Conservation (phyloP, 495 filamentous ascomycete species). For the Aspergillus ellipticus region DNA sequence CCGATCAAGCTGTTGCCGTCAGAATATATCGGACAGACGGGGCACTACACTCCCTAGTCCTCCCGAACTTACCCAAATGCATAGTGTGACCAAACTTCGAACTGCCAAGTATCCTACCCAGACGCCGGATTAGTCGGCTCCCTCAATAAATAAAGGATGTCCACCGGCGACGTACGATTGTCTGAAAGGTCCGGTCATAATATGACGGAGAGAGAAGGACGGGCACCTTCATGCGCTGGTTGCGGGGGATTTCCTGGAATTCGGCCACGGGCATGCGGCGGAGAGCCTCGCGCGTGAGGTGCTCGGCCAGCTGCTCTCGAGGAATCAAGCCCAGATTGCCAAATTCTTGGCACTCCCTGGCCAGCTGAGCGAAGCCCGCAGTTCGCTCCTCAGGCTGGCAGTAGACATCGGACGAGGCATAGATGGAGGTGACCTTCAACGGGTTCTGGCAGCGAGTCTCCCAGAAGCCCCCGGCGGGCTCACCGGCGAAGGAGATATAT, state of each 20-base stretch:
- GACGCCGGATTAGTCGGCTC: background rate
- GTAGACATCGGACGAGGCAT: conserved; percentile 33
- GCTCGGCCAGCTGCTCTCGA: conserved; percentile 27
- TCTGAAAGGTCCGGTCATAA: conserved; percentile 30
- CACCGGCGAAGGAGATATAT: conserved; percentile 35
- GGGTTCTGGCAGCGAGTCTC: conserved; percentile 33
- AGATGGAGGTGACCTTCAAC: conserved; percentile 35
- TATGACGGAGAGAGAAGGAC: conserved; percentile 30
- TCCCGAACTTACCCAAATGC: conserved; percentile 30
- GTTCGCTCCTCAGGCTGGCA: conserved; percentile 26
- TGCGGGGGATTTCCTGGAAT: conserved; percentile 25
- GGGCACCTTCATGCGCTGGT: conserved; percentile 17
- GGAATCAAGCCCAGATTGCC: conserved; percentile 28
- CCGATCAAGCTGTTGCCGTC: conserved; percentile 14
- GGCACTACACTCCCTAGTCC: too few relatives aligned
- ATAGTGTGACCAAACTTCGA: conserved; percentile 35
- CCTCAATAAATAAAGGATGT: too few relatives aligned
- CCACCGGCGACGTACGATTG: conserved; percentile 23
- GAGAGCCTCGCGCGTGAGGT: conserved; percentile 37
- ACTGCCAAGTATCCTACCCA: conserved; percentile 33
- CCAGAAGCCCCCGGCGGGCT: conserved; percentile 23
- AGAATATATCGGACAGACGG: too few relatives aligned
- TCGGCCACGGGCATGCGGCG: conserved; percentile 28
- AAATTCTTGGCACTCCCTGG: conserved; percentile 24
- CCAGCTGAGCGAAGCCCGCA: conserved; percentile 26